phyloP scores from a whole-genome alignment of 1,139 yeast genomes.

The Pichia sp. region DNA sequence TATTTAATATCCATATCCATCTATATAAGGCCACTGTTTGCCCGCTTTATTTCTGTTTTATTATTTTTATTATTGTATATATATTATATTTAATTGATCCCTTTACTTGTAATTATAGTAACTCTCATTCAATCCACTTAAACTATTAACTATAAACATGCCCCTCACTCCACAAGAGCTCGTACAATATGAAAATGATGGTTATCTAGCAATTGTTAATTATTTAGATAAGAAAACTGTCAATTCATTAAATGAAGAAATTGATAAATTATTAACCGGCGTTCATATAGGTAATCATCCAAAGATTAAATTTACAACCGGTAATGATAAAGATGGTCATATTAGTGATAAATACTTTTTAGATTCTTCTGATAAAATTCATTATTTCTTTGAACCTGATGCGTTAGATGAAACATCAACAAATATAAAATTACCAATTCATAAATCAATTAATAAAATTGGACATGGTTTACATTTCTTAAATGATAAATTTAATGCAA shows the following conservation, averaged over 20 bases:
- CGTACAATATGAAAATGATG: slow-evolving; percentile 45
- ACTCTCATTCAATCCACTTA: neutral
- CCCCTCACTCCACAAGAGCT: slow-evolving; percentile 38
- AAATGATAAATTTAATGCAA: slow-evolving; percentile 40
- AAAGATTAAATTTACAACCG: slow-evolving; percentile 61
- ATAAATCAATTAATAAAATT: slow-evolving; percentile 62
- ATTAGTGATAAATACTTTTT: slow-evolving; percentile 72
- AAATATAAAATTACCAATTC: slow-evolving; percentile 43
- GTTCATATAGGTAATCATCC: slow-evolving; percentile 61
- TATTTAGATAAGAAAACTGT: slow-evolving; percentile 44
- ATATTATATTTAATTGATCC: too few species aligned
- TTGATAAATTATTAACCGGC: slow-evolving; percentile 40
- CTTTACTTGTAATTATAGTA: too few species aligned
- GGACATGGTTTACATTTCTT: slow-evolving; percentile 72
- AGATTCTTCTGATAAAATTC: slow-evolving; percentile 61
- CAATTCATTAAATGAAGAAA: slow-evolving; percentile 35
- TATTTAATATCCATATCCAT: too few species aligned
- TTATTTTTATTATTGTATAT: too few species aligned
- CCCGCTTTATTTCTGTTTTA: too few species aligned
- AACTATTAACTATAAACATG: slow-evolving; percentile 11
- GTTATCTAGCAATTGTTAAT: slow-evolving; percentile 55
- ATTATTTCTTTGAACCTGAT: slow-evolving; percentile 67
- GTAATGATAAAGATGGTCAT: slow-evolving; percentile 42
- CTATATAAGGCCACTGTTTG: too few species aligned
- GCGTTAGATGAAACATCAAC: slow-evolving; percentile 31